Base-by-base conservation (phyloP, 2,329 filamentous ascomycete genomes). In the Diaporthe citriasiana region DNA sequence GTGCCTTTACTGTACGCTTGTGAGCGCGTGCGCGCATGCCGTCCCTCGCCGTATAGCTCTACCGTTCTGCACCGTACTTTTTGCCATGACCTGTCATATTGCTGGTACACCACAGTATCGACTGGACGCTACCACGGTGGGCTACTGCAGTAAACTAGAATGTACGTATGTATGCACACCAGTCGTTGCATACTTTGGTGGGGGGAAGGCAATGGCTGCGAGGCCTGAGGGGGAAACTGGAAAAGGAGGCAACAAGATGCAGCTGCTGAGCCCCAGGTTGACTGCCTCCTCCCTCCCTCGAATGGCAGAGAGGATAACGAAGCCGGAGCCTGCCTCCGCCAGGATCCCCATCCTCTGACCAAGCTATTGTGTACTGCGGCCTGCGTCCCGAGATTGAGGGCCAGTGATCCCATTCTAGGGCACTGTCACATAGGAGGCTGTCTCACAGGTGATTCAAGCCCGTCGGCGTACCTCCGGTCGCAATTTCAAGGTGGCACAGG, bases 171-270 rank as follows among this genome's bases (percentile, higher is more conserved):
- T 45, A 45, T 45, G 42, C 42, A 19, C 15, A 19, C 42, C 33
- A 8, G 56, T 38, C 35, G 35, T 40, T 59, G 56, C n/a, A n/a
- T n/a, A n/a, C n/a, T n/a, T n/a, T n/a, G n/a, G n/a, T n/a, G n/a
- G n/a, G n/a, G n/a, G n/a, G n/a, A n/a, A n/a, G n/a, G n/a, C n/a
- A n/a, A 15, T 35, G 33, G 50, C 19, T 40, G 22, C 22, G 33
- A 59, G 55, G 27, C 55, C 56, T 25, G 35, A 35, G 10, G 38
- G 30, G 27, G 40, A 38, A 22, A 55, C 4, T 45, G 42, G 27
- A 65, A 63, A 65, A 65, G 59, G 59, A 65, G 59, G 59, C 59
- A 65, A n/a, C 59, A 47, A 33, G 40, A 47, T 50, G 42, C 59
- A 30, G 25, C 40, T 13, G 38, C 25, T 42, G 40, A 38, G 33